Evolutionary conservation across 371 early-diverging fungal genomes (phyloP), one percentile per base, ranked within the genome.

Genomic region (Smittium culicis): DNA sequence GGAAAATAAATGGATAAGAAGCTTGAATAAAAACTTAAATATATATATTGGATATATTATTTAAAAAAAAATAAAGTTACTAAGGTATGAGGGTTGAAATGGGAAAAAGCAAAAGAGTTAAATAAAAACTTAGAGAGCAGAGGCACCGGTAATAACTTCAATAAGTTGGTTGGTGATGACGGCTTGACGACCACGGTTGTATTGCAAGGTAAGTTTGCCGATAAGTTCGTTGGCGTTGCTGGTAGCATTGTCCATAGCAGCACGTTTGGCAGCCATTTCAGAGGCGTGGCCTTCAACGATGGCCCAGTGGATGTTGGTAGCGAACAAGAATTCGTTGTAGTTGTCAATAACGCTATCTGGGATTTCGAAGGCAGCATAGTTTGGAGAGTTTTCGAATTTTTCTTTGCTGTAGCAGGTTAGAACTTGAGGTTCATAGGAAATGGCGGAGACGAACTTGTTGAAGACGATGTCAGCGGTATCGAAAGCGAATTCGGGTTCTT

Each of bases 171-270:
- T 96, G 76, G 96, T 96, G 80, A 96, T 96, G 71, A 86, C 86
- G 68, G 96, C 93, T 79, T 96, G 96, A 80, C 96, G 91, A 81
- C 89, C 87, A 74, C 95, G 89, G 85, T 96, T 94, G 85, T 86
- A 96, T 66, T 84, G 85, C 77, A 96, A 80, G 61, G 79, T 73
- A 34, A 81, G 73, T 31, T 66, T 75, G 72, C 72, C 74, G 74
- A 80, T 81, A 75, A 84, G 82, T 35, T 83, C 83, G 77, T 90
- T 92, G 68, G 97, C 98, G 82, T 98, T 98, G 88, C 95, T 94
- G 79, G 96, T 96, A 64, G 97, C 97, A 81, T 98, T 98, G 86
- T 98, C 98, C 98, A 96, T 98, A 78, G 98, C 96, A 73, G 90
- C 86, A 73, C 96, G 89, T 88, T 91, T 92, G 74, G 98, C 91